These are phyloP conservation scores for Hibiscus syriacus DNA, from an alignment of 345 rosid species.

Conservation along the genomic window DNA sequence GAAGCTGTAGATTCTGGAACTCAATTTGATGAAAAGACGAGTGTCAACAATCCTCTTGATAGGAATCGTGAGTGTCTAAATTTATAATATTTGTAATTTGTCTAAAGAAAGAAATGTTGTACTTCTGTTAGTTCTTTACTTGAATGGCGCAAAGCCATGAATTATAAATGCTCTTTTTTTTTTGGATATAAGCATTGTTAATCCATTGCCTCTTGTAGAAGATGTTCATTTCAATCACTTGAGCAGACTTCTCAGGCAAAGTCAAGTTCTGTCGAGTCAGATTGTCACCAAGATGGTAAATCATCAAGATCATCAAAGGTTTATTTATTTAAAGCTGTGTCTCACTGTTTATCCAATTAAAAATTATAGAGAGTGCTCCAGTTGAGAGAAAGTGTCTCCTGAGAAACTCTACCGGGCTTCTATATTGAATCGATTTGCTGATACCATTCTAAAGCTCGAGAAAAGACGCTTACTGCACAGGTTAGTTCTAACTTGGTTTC, in stretches of 20 bases:
- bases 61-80: conserved; percentile 36
- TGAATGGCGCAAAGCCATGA: conserved; percentile 3
- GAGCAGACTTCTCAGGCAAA: conserved; percentile 29
- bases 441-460: conserved; percentile 91
- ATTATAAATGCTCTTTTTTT: background rate
- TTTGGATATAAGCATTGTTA: background rate
- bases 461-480: conserved; percentile 68
- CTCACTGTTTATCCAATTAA: conserved; percentile 31
- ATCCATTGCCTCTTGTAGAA: conserved; percentile 30
- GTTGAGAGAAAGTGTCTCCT: conserved; percentile 59
- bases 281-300: conserved; percentile 66
- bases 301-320: conserved; percentile 10
- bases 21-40: conserved; percentile 38
- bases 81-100: background rate
- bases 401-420: conserved; percentile 82
- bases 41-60: conserved; percentile 28
- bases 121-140: background rate
- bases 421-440: conserved; percentile 74
- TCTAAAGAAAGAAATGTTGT: background rate
- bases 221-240: conserved; percentile 45
- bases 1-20: conserved; percentile 34
- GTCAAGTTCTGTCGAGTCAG: conserved; percentile 48
- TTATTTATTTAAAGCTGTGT: conserved; percentile 18
- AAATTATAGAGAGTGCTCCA: conserved; percentile 53
- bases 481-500: conserved; percentile 24